Base-by-base conservation (phyloP, 2,329 filamentous ascomycete species). In the Taxawa tesnikishii region DNA sequence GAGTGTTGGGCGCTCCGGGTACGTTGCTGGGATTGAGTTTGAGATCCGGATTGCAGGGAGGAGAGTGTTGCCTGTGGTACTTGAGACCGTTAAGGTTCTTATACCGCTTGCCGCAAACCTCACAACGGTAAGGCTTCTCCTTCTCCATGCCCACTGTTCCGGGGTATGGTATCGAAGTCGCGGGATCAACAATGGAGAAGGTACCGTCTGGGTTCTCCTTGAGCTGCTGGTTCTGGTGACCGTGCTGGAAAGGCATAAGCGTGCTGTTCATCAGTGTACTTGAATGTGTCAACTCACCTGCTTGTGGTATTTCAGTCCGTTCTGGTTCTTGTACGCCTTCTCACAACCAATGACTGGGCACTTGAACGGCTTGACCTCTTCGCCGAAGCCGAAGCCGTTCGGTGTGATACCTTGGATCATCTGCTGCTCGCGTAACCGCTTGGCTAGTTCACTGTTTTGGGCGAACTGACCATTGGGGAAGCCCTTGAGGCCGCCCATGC, bases 261-360 rank as follows among this genome's bases (percentile, higher is more conserved):
- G 14, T 11, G 16, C 8, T 4, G 17, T 16, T 8, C 10, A 29
- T n/a, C 16, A 33, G 39, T 62, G 65, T 46, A 11, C 28, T 15
- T 40, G 40, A 37, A 34, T 31, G 29, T 33, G 47, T 56, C 46
- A 59, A 50, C 68, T 59, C 62, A 73, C 70, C 51, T 70, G 64
- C 60, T 79, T 79, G 60, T 80, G 75, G 48, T 84, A 98, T 73
- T 96, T 98, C 35, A 98, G 68, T 30, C 90, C 90, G 46, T 98
- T 98, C 55, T 96, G 90, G 56, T 98, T 98, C 69, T 98, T 98
- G 65, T 98, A 98, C 0, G 90, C 88, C 67, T 98, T 98, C 58
- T 96, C 90, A 51, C 90, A 98, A 5, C 90, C 90, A 54, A 98
- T 93, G 31, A 98, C 90, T 2, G 90, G 90, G 50, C 90, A 98